Conservation (phyloP, 768 basidiomycete species). For the Agrocybe chaxingu region DNA sequence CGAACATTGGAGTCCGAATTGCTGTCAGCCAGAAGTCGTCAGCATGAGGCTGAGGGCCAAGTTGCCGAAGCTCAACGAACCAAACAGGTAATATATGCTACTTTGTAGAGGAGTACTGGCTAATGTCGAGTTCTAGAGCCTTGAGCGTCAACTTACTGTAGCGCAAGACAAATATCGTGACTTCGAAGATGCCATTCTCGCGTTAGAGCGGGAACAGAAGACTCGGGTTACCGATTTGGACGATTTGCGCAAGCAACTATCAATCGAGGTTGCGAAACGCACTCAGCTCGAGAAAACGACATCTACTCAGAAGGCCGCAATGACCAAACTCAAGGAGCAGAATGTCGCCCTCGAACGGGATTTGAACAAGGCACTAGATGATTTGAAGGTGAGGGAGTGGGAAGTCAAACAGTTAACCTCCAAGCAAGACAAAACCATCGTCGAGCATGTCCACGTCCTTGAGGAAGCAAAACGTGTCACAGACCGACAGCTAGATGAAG, state of each 20-base stretch:
- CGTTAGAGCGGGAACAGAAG: constrained; percentile 80
- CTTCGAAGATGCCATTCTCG: constrained; percentile 85
- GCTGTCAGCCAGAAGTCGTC: constrained; percentile 61
- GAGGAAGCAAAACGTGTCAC: constrained; percentile 95
- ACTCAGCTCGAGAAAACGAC: constrained; percentile 68
- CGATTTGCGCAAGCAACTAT: constrained; percentile 65
- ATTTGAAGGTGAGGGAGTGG: constrained; percentile 80
- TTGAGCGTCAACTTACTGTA: constrained; percentile 73
- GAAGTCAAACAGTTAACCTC: constrained; percentile 84
- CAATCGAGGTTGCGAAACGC: constrained; percentile 69
- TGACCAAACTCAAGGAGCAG: constrained; percentile 63
- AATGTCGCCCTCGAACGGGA: constrained; percentile 75
- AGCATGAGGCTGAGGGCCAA: constrained; percentile 63
- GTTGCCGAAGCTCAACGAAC: constrained; percentile 56
- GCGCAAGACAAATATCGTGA: constrained; percentile 77
- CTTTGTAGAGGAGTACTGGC: too few relatives aligned
- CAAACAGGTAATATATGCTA: constrained; percentile 60
- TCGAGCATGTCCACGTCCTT: constrained; percentile 94
- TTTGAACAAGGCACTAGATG: constrained; percentile 74
- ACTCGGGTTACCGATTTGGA: constrained; percentile 74
- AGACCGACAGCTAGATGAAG: constrained; percentile 83
- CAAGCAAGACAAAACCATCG: constrained; percentile 95
- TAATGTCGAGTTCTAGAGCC: constrained; percentile 38
- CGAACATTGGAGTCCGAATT: constrained; percentile 70
- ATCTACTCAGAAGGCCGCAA: constrained; percentile 65